Evolutionary conservation across 2,329 filamentous ascomycete genomes (phyloP).

Genomic region (Verticillium tricorpus): DNA sequence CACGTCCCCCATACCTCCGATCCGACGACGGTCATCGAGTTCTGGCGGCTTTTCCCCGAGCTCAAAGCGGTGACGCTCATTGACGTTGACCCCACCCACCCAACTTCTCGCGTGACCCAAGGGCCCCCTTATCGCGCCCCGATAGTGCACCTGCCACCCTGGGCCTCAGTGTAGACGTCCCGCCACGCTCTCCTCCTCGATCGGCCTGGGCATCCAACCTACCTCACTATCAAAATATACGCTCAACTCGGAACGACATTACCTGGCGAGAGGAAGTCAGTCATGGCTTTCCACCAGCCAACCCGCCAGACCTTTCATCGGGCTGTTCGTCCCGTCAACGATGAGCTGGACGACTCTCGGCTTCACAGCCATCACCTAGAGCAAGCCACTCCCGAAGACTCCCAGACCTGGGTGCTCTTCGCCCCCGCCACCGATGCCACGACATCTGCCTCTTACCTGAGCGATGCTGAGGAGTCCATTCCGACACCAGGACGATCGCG

Average conservation of each 20-base stretch:
- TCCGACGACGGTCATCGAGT: background rate
- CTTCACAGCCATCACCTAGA: slow-evolving; percentile 20
- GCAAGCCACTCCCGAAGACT: slow-evolving; percentile 54
- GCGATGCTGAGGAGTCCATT: slow-evolving; percentile 62
- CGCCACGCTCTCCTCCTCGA: background rate
- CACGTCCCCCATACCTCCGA: background rate
- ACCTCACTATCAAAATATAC: background rate
- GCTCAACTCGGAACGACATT: background rate
- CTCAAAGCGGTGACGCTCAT: background rate
- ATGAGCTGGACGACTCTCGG: slow-evolving; percentile 29
- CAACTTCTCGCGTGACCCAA: slow-evolving; percentile 2
- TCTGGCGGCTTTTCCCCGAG: background rate
- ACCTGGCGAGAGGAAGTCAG: slow-evolving; percentile 6
- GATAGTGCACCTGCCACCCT: background rate
- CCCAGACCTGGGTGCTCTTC: slow-evolving; percentile 96
- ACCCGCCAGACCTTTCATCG: slow-evolving; percentile 49
- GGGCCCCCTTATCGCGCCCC: background rate
- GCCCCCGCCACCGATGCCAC: slow-evolving; percentile 61
- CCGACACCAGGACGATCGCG: slow-evolving; percentile 64
- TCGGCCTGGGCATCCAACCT: background rate
- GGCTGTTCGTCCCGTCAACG: slow-evolving; percentile 34
- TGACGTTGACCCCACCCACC: background rate
- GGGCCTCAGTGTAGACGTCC: background rate
- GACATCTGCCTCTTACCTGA: slow-evolving; percentile 62
- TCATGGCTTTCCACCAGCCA: slow-evolving; percentile 58